A percentile compares a stretch with the other conserved stretches of the same genome.
Evolutionary conservation across 1,139 yeast species (phyloP).

Genomic region (Yamadazyma atlantica): DNA sequence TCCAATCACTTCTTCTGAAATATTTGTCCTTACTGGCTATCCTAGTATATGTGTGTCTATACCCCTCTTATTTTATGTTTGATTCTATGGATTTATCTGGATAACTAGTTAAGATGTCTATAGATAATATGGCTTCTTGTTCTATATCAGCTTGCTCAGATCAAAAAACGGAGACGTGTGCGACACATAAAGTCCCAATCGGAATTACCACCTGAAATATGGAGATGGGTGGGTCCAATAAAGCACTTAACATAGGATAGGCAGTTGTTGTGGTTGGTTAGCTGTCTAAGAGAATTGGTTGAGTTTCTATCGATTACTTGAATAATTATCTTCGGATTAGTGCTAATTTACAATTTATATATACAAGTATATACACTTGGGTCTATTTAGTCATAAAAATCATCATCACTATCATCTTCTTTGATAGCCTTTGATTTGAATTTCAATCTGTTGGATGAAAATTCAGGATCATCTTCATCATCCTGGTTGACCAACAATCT

Average conservation of each 20-base stretch:
- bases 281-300: too few species aligned
- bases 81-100: not conserved
- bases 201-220: not conserved
- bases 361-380: not conserved
- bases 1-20: not conserved
- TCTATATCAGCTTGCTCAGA: not conserved
- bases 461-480: constrained; percentile 50
- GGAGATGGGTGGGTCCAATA: not conserved
- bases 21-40: not conserved
- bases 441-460: constrained; percentile 48
- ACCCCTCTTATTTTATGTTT: not conserved
- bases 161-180: not conserved
- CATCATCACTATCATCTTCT: constrained; percentile 30
- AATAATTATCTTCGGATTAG: too few species aligned
- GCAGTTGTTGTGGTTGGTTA: too few species aligned
- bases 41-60: not conserved
- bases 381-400: constrained; percentile 42
- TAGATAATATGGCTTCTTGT: not conserved
- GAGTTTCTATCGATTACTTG: too few species aligned
- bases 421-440: constrained; percentile 58
- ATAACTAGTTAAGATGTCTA: too few species aligned
- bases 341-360: too few species aligned
- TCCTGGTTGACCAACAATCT: constrained; percentile 64
- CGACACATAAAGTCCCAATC: not conserved
- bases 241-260: too few species aligned